Conservation (phyloP, 768 basidiomycete genomes). For the Omphalotus guepiniiformis region DNA sequence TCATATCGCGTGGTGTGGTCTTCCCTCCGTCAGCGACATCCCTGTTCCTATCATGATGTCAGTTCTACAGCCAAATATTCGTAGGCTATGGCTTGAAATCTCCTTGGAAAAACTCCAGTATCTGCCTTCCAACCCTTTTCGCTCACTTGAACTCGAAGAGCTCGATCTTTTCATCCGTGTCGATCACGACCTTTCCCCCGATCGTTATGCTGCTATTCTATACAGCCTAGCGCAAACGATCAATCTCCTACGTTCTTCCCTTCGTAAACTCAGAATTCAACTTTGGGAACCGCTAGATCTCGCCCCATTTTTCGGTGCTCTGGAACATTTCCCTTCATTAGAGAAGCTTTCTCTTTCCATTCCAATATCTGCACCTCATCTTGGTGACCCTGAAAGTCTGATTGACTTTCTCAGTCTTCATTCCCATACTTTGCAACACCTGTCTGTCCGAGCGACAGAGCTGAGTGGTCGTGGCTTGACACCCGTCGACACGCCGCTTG, state of each 20-base stretch:
- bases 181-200: constrained; percentile 24
- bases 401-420: constrained; percentile 34
- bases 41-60: constrained; percentile 17
- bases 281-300: constrained; percentile 43
- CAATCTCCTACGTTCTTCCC: constrained; percentile 28
- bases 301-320: constrained; percentile 34
- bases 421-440: constrained; percentile 27
- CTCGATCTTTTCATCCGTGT: constrained; percentile 39
- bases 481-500: constrained; percentile 1
- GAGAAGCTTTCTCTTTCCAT: constrained; percentile 32
- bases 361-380: constrained; percentile 35
- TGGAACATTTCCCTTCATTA: constrained; percentile 30
- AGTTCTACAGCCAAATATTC: constrained; percentile 3
- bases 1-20: constrained; percentile 46
- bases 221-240: constrained; percentile 35
- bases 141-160: constrained; percentile 28
- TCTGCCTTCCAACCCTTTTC: constrained; percentile 1
- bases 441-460: constrained; percentile 40
- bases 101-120: constrained; percentile 13
- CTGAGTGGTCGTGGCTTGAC: constrained; percentile 25
- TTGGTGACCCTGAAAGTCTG: constrained; percentile 37
- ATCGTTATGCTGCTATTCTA: constrained; percentile 28
- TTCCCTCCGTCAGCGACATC: constrained; percentile 20
- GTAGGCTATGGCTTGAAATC: constrained; percentile 14
- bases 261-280: constrained; percentile 36